Conservation (phyloP, 1,139 yeast species). For the Yamadazyma blattariae region DNA sequence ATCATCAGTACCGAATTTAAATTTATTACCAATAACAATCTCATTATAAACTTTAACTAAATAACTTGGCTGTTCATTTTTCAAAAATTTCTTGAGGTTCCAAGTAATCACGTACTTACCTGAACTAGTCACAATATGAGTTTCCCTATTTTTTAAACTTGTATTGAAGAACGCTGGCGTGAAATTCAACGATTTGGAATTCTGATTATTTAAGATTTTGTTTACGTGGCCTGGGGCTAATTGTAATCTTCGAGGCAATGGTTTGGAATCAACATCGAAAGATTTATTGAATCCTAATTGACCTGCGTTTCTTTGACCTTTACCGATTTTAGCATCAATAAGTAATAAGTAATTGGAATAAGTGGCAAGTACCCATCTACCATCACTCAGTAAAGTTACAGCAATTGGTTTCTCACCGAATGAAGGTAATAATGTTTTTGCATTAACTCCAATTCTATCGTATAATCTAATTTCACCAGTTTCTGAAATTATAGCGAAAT, state of each 20-base stretch:
- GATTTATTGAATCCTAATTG: constrained; percentile 61
- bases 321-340: constrained; percentile 61
- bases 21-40: constrained; percentile 72
- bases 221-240: constrained; percentile 73
- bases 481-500: constrained; percentile 70
- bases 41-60: constrained; percentile 61
- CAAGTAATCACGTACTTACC: constrained; percentile 84
- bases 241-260: constrained; percentile 65
- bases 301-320: constrained; percentile 59
- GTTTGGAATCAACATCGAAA: constrained; percentile 65
- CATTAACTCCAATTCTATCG: constrained; percentile 68
- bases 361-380: constrained; percentile 79
- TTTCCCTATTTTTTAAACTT: constrained; percentile 61
- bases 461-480: constrained; percentile 76
- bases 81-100: constrained; percentile 62
- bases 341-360: constrained; percentile 68
- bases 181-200: constrained; percentile 49
- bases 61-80: constrained; percentile 52
- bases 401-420: constrained; percentile 72
- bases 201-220: constrained; percentile 53
- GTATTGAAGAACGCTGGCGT: constrained; percentile 77
- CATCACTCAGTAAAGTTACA: constrained; percentile 73
- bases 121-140: constrained; percentile 68
- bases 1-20: constrained; percentile 68
- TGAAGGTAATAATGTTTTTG: constrained; percentile 77